Evolutionary conservation across 169 alveolate species (phyloP).

Genomic region (Perkinsus olseni): DNA sequence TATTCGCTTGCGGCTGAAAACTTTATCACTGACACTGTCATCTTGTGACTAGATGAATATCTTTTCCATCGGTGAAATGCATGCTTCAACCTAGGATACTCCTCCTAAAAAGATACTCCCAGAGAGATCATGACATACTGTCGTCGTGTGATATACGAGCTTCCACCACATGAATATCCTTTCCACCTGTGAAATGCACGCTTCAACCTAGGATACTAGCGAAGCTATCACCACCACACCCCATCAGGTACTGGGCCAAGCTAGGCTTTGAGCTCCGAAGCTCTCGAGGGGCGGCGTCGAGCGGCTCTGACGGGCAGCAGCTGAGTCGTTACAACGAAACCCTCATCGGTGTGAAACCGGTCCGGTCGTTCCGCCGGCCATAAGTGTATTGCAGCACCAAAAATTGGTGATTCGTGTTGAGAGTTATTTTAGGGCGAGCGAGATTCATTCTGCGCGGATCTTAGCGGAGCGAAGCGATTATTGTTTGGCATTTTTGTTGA

Average conservation of each 20-base stretch:
- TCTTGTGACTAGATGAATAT: too few species aligned
- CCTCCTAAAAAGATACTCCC: too few species aligned
- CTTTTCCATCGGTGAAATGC: too few species aligned
- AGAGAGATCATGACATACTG: too few species aligned
- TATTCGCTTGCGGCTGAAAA: too few species aligned
- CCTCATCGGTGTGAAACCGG: neutral
- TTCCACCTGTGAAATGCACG: too few species aligned
- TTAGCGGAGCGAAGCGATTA: neutral
- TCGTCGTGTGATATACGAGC: too few species aligned
- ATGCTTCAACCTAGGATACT: too few species aligned
- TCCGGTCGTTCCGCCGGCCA: neutral
- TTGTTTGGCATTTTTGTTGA: neutral
- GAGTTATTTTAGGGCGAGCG: neutral
- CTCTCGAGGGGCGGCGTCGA: neutral
- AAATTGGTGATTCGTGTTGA: neutral
- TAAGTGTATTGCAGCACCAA: neutral
- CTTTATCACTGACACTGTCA: too few species aligned
- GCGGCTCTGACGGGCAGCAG: neutral
- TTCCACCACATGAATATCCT: too few species aligned
- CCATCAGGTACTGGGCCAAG: neutral
- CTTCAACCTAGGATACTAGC: too few species aligned
- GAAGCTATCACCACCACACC: too few species aligned
- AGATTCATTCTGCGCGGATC: neutral
- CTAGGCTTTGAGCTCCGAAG: neutral
- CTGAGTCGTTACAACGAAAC: neutral